Percentiles rank a stretch among this genome's conserved stretches.
phyloP scores from a whole-genome alignment of 345 rosid genomes.

The Lumnitzera racemosa region DNA sequence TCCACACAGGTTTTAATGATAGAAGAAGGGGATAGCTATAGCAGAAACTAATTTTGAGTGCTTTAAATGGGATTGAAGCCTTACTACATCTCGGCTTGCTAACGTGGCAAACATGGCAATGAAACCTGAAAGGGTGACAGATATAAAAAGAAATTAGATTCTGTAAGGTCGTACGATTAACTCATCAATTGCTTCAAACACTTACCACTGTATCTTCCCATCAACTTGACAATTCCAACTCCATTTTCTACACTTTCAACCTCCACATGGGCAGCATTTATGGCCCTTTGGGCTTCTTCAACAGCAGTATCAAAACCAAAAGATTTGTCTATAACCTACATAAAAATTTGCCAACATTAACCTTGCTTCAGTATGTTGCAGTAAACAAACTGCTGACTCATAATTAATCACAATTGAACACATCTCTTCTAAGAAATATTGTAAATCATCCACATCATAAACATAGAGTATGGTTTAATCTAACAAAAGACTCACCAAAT shows the following conservation, averaged over 20 bases:
- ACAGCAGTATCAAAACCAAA: constrained; percentile 98
- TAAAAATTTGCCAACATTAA: not conserved
- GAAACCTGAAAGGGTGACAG: constrained; percentile 51
- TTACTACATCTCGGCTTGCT: constrained; percentile 97
- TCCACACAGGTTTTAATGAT: no score
- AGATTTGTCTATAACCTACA: constrained; percentile 88
- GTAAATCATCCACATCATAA: no score
- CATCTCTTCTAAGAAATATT: no score
- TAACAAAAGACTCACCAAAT: no score
- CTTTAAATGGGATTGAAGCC: constrained; percentile 6
- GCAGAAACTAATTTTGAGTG: not conserved
- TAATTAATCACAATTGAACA: no score
- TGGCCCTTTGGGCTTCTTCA: constrained; percentile 97
- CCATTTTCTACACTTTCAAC: constrained; percentile 97
- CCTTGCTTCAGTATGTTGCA: not conserved
- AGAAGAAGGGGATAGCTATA: no score
- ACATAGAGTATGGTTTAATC: no score
- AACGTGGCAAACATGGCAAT: constrained; percentile 89
- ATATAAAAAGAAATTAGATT: constrained; percentile 10
- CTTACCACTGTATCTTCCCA: constrained; percentile 98
- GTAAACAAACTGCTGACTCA: not conserved
- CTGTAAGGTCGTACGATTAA: not conserved
- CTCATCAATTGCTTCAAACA: constrained; percentile 7
- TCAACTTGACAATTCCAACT: constrained; percentile 85
- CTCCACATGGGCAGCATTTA: constrained; percentile 95